Conservation (phyloP, 768 basidiomycete genomes). For the Coprinellus micaceus region DNA sequence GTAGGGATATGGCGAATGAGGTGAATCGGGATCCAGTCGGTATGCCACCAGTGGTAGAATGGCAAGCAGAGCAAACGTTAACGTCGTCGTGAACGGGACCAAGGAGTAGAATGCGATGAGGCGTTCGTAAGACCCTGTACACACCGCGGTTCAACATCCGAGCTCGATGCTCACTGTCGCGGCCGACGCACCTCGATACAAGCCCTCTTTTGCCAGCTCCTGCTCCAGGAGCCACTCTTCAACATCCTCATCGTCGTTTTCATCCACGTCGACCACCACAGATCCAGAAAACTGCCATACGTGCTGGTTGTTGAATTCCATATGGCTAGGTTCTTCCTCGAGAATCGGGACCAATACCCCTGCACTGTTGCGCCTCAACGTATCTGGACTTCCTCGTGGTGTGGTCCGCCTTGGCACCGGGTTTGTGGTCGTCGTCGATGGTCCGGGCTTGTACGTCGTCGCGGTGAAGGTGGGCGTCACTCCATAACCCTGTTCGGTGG, state of each 20-base stretch:
- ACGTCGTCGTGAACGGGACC: constrained; percentile 51
- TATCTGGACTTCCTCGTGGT: constrained; percentile 1
- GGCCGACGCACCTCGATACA: constrained; percentile 26
- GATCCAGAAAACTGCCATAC: neutral
- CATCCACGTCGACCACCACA: constrained; percentile 19
- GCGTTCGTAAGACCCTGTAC: constrained; percentile 58
- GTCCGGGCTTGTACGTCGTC: neutral
- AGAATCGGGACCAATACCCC: neutral
- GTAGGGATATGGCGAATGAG: constrained; percentile 33
- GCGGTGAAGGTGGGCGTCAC: neutral
- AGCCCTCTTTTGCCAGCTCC: constrained; percentile 27
- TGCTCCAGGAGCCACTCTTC: constrained; percentile 31
- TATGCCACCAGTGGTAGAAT: constrained; percentile 48
- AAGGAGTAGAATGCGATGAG: constrained; percentile 55
- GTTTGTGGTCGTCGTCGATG: neutral
- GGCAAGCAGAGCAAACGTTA: constrained; percentile 49
- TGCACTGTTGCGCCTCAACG: neutral
- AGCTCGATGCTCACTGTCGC: constrained; percentile 1
- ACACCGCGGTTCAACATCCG: constrained; percentile 4
- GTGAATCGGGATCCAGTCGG: constrained; percentile 27
- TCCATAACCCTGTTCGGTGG: neutral
- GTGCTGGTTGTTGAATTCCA: constrained; percentile 4
- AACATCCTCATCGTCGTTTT: constrained; percentile 34
- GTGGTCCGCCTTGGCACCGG: neutral
- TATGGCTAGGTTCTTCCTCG: constrained; percentile 51